These are phyloP conservation scores for Lachnellula arida DNA, from an alignment of 2,329 filamentous ascomycete species.

Conservation along the genomic window DNA sequence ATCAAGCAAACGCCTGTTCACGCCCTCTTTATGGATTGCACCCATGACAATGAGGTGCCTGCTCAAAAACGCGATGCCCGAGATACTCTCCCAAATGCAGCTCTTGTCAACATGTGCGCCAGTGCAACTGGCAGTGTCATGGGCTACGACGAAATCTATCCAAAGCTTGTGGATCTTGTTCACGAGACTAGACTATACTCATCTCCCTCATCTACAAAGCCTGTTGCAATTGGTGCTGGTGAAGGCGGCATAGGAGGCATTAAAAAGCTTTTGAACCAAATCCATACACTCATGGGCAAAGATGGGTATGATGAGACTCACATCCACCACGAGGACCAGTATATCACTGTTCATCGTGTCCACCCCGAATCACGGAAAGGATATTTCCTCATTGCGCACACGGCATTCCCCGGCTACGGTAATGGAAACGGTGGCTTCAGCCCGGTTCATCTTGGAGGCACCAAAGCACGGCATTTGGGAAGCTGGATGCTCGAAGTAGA, in stretches of 20 bases:
- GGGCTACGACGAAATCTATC: conserved; percentile 97
- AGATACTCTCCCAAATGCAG: conserved; percentile 90
- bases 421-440: conserved; percentile 77
- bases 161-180: conserved; percentile 87
- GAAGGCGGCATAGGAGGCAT: conserved; percentile 82
- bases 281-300: conserved; percentile 92
- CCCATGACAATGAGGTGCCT: conserved; percentile 95
- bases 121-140: conserved; percentile 94
- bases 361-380: conserved; percentile 90
- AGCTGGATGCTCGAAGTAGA: conserved; percentile 93
- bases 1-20: conserved; percentile 88
- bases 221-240: conserved; percentile 62
- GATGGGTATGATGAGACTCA: conserved; percentile 94
- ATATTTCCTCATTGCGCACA: conserved; percentile 93
- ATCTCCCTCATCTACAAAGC: conserved; percentile 64
- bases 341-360: conserved; percentile 92
- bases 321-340: conserved; percentile 93
- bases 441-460: conserved; percentile 76
- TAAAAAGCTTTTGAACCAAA: conserved; percentile 90
- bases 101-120: conserved; percentile 91
- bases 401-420: conserved; percentile 87
- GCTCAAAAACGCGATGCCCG: conserved; percentile 92
- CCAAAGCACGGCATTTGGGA: conserved; percentile 78
- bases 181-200: conserved; percentile 81
- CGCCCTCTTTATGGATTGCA: conserved; percentile 98